Evolutionary conservation across 305 asterid species (phyloP), one percentile per base, ranked within the genome.

Genomic region (Withania somnifera): DNA sequence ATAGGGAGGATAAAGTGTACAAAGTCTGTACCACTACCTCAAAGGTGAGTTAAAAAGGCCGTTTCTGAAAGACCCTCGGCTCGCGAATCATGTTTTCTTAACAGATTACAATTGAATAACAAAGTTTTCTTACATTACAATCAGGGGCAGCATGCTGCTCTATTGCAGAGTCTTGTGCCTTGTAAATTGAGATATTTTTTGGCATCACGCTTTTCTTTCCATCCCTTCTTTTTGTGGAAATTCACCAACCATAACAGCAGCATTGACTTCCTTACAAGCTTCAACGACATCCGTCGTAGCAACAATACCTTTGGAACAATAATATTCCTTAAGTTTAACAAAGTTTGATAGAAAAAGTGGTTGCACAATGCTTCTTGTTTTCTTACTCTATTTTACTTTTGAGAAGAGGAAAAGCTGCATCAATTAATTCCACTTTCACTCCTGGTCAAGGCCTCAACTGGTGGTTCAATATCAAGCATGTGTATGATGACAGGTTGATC

Each of bases 401-500:
- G 61, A 94, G 92, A 58, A 94, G 97, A 58, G 97, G 97, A 30
- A 93, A 92, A 77, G 98, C 96, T 34, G 96, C 87, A 87, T 94
- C 98, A 20, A 89, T 84, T 52, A 94, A 83, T 82, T 94, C 97
- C 97, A 93, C 91, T 85, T 90, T 87, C 7, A 95, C 87, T 6
- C 91, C 97, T 17, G 91, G n/a, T 82, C 76, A 95, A 82, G 14
- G 91, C 88, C 84, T 89, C 92, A 0, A 92, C 87, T 30, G 89
- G 91, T 5, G 91, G 88, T 32, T 87, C 85, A 53, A 95, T 88
- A 87, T 95, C 99, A 53, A 95, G 97, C 98, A 95, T 87, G 79
- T 95, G 99, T 83, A 95, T 89, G 68, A 92, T 90, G 10, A 95
- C 95, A 34, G 94, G 97, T 66, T 92, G 97, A 77, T 95, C 91